Conservation (phyloP, 2,329 filamentous ascomycete genomes). For the Macroventuria anomochaeta region DNA sequence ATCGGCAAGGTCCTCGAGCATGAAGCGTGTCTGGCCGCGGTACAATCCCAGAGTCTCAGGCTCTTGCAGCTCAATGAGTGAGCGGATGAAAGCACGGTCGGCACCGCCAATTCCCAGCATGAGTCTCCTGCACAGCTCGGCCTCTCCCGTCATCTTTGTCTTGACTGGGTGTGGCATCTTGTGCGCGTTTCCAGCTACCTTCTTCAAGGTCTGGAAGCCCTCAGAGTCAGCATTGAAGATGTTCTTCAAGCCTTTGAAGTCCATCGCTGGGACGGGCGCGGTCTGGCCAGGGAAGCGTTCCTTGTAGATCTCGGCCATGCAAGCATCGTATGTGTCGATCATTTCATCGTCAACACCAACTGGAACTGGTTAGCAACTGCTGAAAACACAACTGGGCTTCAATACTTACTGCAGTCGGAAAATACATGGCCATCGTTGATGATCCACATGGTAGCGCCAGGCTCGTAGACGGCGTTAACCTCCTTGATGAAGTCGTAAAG, state of each 20-base stretch:
- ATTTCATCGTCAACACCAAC: slow-evolving; percentile 54
- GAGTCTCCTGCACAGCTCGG: slow-evolving; percentile 41
- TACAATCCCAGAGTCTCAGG: slow-evolving; percentile 42
- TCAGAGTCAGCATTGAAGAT: slow-evolving; percentile 38
- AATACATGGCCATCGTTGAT: slow-evolving; percentile 54
- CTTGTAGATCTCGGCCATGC: slow-evolving; percentile 50
- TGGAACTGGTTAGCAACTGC: slow-evolving; percentile 17
- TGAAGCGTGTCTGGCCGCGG: slow-evolving; percentile 48
- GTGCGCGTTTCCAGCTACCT: slow-evolving; percentile 25
- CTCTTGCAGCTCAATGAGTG: slow-evolving; percentile 38
- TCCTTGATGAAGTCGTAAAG: slow-evolving; percentile 51
- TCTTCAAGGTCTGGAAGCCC: slow-evolving; percentile 30
- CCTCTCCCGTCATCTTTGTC: slow-evolving; percentile 36
- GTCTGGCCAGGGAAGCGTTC: slow-evolving; percentile 28
- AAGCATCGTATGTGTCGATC: slow-evolving; percentile 51
- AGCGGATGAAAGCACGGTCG: slow-evolving; percentile 35
- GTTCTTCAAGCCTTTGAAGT: slow-evolving; percentile 40
- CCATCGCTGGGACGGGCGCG: slow-evolving; percentile 31
- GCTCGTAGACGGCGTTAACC: slow-evolving; percentile 50
- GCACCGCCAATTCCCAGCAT: slow-evolving; percentile 36
- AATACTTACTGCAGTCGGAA: slow-evolving; percentile 49
- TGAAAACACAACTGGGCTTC: background rate
- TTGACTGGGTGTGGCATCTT: slow-evolving; percentile 40
- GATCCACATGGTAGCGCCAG: slow-evolving; percentile 52
- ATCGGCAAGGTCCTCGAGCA: slow-evolving; percentile 46